These are phyloP conservation scores for Diaporthe destruens DNA, from an alignment of 2,329 filamentous ascomycete genomes.

Conservation along the genomic window DNA sequence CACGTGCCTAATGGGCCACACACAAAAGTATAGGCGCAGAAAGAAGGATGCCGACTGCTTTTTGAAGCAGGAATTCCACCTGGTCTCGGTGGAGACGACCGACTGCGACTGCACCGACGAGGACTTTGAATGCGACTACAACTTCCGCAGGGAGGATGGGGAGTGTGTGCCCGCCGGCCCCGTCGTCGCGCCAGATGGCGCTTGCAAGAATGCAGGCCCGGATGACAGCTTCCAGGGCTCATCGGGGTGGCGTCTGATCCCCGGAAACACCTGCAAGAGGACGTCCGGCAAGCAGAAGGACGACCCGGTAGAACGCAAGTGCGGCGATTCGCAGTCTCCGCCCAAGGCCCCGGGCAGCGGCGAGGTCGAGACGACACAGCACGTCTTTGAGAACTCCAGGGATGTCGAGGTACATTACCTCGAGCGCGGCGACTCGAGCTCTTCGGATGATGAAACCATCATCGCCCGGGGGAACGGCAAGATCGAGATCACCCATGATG, in stretches of 20 bases:
- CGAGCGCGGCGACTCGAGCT: slow-evolving; percentile 77
- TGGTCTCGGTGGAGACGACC: slow-evolving; percentile 77
- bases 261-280: slow-evolving; percentile 80
- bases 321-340: slow-evolving; percentile 69
- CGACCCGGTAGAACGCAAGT: slow-evolving; percentile 79
- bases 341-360: slow-evolving; percentile 71
- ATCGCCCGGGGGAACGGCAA: slow-evolving; percentile 67
- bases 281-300: slow-evolving; percentile 75
- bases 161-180: slow-evolving; percentile 76
- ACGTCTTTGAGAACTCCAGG: slow-evolving; percentile 65
- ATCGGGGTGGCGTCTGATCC: slow-evolving; percentile 93
- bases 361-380: slow-evolving; percentile 72
- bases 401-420: slow-evolving; percentile 77
- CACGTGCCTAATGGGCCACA: slow-evolving; percentile 96
- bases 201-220: slow-evolving; percentile 74
- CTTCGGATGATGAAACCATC: slow-evolving; percentile 77
- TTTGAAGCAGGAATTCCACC: slow-evolving; percentile 86
- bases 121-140: slow-evolving; percentile 98
- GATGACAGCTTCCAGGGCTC: slow-evolving; percentile 84
- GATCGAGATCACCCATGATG: slow-evolving; percentile 83
- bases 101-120: slow-evolving; percentile 83
- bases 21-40: slow-evolving; percentile 85
- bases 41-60: slow-evolving; percentile 93
- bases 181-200: slow-evolving; percentile 75
- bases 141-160: slow-evolving; percentile 79